These are phyloP conservation scores for Dendrobium chrysotoxum DNA, from an alignment of 106 monocot genomes.

Conservation along the genomic window DNA sequence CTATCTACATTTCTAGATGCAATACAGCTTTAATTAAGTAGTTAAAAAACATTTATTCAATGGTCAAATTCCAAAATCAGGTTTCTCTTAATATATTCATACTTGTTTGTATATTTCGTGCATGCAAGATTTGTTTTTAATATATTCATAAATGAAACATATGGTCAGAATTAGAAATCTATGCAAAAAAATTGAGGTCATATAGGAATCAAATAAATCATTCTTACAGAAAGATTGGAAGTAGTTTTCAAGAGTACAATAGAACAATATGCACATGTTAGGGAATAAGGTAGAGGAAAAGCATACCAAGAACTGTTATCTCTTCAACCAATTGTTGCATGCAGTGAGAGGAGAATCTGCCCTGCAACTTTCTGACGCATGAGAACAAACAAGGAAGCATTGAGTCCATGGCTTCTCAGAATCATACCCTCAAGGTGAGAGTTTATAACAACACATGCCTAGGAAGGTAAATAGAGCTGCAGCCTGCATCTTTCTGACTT, in stretches of 20 bases:
- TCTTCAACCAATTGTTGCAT: background rate
- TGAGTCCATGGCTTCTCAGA: background rate
- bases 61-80: no score
- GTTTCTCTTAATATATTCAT: no score
- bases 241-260: background rate
- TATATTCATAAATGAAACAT: no score
- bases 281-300: background rate
- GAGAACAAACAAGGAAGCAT: background rate
- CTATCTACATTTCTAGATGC: no score
- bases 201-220: background rate
- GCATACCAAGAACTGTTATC: background rate
- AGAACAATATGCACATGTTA: background rate
- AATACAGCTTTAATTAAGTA: no score
- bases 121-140: no score
- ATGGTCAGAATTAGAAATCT: no score
- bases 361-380: background rate
- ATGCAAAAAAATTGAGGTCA: background rate
- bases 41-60: no score
- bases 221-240: background rate
- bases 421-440: background rate
- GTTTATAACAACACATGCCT: background rate
- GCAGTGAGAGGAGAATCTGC: background rate
- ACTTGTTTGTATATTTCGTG: no score
- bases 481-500: conserved; percentile 41
- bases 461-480: conserved; percentile 21